These are phyloP conservation scores for Pseudozyma pruni DNA, from an alignment of 1,284 basidiomycete genomes.

Conservation along the genomic window DNA sequence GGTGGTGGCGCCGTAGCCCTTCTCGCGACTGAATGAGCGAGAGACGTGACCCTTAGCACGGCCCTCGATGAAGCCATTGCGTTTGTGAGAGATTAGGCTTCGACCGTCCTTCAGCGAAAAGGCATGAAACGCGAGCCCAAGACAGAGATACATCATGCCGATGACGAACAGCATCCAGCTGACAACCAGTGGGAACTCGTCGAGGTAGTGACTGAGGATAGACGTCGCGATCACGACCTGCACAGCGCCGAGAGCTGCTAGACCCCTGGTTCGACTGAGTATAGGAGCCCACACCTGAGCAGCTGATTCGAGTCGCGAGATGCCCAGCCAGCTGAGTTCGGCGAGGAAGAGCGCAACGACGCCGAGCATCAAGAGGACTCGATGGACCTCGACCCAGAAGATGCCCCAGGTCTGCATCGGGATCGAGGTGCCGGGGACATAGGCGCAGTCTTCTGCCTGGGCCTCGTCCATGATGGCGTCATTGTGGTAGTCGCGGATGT, in stretches of 20 bases:
- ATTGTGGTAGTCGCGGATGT: slow-evolving; percentile 31
- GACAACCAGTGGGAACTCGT: slow-evolving; percentile 47
- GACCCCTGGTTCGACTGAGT: slow-evolving; percentile 28
- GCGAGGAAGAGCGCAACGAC: slow-evolving; percentile 26
- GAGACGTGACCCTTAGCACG: not conserved
- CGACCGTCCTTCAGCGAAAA: slow-evolving; percentile 28
- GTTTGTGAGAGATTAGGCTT: slow-evolving; percentile 15
- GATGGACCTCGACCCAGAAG: slow-evolving; percentile 57
- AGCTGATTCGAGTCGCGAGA: slow-evolving; percentile 10
- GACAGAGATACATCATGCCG: slow-evolving; percentile 32
- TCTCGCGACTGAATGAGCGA: slow-evolving; percentile 6
- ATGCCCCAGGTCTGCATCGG: slow-evolving; percentile 58
- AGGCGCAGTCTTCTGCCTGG: slow-evolving; percentile 38
- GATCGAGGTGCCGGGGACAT: slow-evolving; percentile 50
- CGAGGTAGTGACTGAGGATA: slow-evolving; percentile 43
- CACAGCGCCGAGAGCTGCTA: slow-evolving; percentile 46
- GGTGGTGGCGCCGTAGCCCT: slow-evolving; percentile 6
- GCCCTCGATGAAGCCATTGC: slow-evolving; percentile 8
- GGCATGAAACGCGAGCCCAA: slow-evolving; percentile 19
- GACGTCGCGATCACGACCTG: slow-evolving; percentile 42
- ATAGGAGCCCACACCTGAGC: slow-evolving; percentile 42
- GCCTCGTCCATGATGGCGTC: slow-evolving; percentile 25
- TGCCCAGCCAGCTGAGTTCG: slow-evolving; percentile 48
- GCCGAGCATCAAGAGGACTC: slow-evolving; percentile 32
- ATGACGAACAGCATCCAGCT: slow-evolving; percentile 53